These are phyloP conservation scores for Ustilago loliicola DNA, from an alignment of 1,284 basidiomycete species.

Conservation along the genomic window DNA sequence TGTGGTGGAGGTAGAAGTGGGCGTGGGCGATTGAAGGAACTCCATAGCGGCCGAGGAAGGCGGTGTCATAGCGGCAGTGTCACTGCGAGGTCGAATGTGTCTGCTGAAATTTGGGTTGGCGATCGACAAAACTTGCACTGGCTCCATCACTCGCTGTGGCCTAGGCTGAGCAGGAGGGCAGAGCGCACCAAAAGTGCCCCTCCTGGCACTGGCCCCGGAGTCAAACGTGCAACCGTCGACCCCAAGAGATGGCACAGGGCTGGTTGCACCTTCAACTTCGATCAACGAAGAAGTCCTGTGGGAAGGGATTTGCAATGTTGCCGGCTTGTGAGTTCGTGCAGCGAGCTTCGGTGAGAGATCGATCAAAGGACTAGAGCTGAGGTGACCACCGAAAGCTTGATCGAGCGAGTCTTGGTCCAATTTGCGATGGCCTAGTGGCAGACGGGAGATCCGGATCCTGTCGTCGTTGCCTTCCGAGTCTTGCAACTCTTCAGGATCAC, in stretches of 20 bases:
- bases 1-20: background rate
- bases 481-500: background rate
- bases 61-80: constrained; percentile 10
- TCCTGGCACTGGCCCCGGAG: background rate
- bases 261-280: constrained; percentile 4
- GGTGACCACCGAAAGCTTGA: constrained; percentile 16
- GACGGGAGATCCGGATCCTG: constrained; percentile 22
- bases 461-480: background rate
- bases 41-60: constrained; percentile 33
- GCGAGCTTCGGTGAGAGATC: constrained; percentile 7
- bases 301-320: constrained; percentile 12
- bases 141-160: background rate
- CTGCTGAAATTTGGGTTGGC: background rate
- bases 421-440: constrained; percentile 23
- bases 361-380: constrained; percentile 3
- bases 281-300: background rate
- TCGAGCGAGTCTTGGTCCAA: constrained; percentile 20
- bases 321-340: constrained; percentile 11
- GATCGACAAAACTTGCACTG: constrained; percentile 4
- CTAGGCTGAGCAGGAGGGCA: background rate
- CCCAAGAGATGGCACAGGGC: constrained; percentile 1
- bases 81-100: constrained; percentile 2
- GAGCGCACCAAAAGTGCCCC: constrained; percentile 26
- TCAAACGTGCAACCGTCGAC: constrained; percentile 9
- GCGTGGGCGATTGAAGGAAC: constrained; percentile 16